These are phyloP conservation scores for Penicillium sp. DNA, from an alignment of 2,329 filamentous ascomycete species.

Conservation along the genomic window DNA sequence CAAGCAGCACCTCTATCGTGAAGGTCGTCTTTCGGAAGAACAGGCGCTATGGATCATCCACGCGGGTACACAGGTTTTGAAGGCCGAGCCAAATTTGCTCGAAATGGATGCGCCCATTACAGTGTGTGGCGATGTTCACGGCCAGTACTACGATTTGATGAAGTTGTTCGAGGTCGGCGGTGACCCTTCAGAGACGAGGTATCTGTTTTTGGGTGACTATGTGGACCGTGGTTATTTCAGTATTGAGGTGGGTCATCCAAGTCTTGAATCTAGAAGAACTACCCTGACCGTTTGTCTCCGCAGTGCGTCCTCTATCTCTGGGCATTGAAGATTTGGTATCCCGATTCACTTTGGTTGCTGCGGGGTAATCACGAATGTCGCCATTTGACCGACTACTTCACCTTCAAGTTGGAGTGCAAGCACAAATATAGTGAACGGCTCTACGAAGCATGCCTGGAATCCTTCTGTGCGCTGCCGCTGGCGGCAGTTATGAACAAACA, in stretches of 20 bases:
- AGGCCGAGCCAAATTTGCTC: constrained; percentile 87
- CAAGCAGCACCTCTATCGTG: constrained; percentile 97
- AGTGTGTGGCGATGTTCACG: constrained; percentile 96
- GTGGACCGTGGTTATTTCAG: constrained; percentile 98
- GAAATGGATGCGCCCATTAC: constrained; percentile 99
- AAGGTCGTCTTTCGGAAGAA: constrained; percentile 94
- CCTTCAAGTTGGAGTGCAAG: constrained; percentile 99
- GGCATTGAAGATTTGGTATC: constrained; percentile 98
- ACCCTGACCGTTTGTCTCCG: constrained; percentile 9
- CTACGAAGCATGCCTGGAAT: constrained; percentile 98
- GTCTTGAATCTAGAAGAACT: neutral
- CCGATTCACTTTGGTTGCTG: constrained; percentile 92
- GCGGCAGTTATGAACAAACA: constrained; percentile 99
- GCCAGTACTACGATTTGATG: constrained; percentile 99
- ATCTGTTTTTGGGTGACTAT: constrained; percentile 96
- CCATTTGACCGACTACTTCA: constrained; percentile 99
- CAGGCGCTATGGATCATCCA: constrained; percentile 95
- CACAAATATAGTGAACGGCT: constrained; percentile 97
- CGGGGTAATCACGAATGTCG: constrained; percentile 98
- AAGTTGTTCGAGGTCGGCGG: constrained; percentile 98
- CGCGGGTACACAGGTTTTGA: constrained; percentile 81
- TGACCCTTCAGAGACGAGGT: constrained; percentile 91
- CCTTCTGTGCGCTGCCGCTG: constrained; percentile 89
- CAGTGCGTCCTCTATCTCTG: constrained; percentile 94
- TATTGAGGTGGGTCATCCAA: constrained; percentile 65